Percentiles rank a stretch among this genome's conserved stretches.
These are phyloP conservation scores for Macrocybe gigantea DNA, from an alignment of 768 basidiomycete species.

Conservation along the genomic window DNA sequence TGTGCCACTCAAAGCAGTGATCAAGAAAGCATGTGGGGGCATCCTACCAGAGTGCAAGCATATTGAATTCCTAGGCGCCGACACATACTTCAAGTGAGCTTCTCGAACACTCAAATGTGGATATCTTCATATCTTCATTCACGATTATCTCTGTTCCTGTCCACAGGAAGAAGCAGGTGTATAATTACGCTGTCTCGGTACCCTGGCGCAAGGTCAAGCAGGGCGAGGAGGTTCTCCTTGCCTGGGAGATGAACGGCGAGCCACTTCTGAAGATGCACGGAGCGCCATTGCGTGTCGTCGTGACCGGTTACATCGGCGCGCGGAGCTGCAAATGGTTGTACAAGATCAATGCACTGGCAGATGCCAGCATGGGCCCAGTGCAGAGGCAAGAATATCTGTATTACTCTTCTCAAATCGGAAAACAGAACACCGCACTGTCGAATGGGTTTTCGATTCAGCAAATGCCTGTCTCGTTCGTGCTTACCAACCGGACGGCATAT, in stretches of 20 bases:
- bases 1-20: constrained; percentile 46
- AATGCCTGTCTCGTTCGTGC: constrained; percentile 51
- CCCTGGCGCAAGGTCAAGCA: constrained; percentile 42
- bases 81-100: constrained; percentile 49
- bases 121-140: not conserved
- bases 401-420: constrained; percentile 44
- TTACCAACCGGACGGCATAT: not conserved
- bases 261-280: constrained; percentile 48
- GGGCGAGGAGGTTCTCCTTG: constrained; percentile 43
- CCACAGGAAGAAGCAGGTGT: constrained; percentile 25
- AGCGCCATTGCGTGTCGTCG: constrained; percentile 42
- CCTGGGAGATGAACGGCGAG: constrained; percentile 48
- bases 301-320: constrained; percentile 50
- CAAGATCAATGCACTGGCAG: constrained; percentile 41
- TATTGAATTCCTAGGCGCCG: constrained; percentile 51
- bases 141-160: not conserved
- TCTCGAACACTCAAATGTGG: no score
- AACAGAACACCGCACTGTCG: constrained; percentile 46
- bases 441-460: constrained; percentile 53
- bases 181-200: constrained; percentile 40
- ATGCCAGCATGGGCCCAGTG: constrained; percentile 46
- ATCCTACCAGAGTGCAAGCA: constrained; percentile 41
- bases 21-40: constrained; percentile 48
- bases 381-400: constrained; percentile 50
- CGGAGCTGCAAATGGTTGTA: constrained; percentile 51